phyloP scores from a whole-genome alignment of 192 early-diverging fungal genomes.

The Coemansia sp. region DNA sequence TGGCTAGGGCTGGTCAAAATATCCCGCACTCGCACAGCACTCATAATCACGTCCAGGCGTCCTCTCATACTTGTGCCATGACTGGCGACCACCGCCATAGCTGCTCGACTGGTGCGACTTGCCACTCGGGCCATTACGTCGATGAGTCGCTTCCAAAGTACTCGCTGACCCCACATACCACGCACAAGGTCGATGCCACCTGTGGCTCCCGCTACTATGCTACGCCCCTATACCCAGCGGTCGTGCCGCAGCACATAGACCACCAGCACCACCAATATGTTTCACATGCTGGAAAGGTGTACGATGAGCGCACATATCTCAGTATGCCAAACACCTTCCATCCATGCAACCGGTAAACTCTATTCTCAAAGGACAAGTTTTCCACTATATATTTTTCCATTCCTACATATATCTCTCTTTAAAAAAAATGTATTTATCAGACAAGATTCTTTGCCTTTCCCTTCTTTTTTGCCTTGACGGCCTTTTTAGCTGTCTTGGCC shows the following conservation, averaged over 20 bases:
- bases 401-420: neutral
- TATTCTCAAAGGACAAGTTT: neutral
- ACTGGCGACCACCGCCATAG: conserved; percentile 17
- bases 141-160: conserved; percentile 48
- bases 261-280: neutral
- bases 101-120: conserved; percentile 1
- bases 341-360: conserved; percentile 39
- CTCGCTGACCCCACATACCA: conserved; percentile 47
- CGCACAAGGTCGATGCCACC: conserved; percentile 40
- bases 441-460: conserved; percentile 42
- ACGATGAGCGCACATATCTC: conserved; percentile 38
- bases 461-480: conserved; percentile 48
- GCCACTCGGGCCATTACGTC: neutral
- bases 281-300: conserved; percentile 4
- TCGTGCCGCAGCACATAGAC: neutral
- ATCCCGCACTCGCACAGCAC: conserved; percentile 43
- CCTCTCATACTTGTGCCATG: conserved; percentile 40
- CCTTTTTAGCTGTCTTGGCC: conserved; percentile 25
- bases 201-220: conserved; percentile 39
- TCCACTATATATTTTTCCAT: neutral
- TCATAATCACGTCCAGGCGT: conserved; percentile 36
- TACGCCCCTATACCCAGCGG: conserved; percentile 27
- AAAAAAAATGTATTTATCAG: neutral
- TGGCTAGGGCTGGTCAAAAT: conserved; percentile 44
- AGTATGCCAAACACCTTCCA: conserved; percentile 30